Conservation (phyloP, 1,284 basidiomycete genomes). For the Pisolithus thermaeus region DNA sequence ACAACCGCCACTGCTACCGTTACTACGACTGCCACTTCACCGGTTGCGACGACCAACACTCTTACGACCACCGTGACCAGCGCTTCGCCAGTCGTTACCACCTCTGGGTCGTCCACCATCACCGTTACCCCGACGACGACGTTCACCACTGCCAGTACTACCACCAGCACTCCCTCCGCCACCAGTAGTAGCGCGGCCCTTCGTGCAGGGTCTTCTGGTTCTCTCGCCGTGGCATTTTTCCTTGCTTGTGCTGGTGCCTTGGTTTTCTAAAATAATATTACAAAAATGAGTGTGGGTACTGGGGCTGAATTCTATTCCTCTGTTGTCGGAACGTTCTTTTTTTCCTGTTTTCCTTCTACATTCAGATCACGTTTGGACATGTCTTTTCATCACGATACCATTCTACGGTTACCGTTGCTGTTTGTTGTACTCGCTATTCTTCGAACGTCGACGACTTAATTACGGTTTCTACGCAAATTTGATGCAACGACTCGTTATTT, state of each 20-base stretch:
- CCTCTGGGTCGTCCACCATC: not conserved
- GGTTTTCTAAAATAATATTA: slow-evolving; percentile 13
- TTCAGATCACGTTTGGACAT: not conserved
- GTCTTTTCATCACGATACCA: slow-evolving; percentile 3
- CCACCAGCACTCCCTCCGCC: slow-evolving; percentile 9
- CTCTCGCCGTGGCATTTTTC: slow-evolving; percentile 17
- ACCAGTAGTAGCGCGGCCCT: slow-evolving; percentile 16
- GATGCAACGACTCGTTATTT: not conserved
- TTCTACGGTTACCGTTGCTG: slow-evolving; percentile 6
- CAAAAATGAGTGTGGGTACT: slow-evolving; percentile 5
- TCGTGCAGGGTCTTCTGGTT: slow-evolving; percentile 15
- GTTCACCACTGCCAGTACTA: not conserved
- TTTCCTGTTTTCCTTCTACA: not conserved
- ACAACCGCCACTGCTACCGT: slow-evolving; percentile 7
- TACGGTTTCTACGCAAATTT: not conserved
- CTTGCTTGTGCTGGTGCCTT: slow-evolving; percentile 20
- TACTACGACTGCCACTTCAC: slow-evolving; percentile 7
- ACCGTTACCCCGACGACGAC: not conserved
- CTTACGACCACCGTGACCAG: not conserved
- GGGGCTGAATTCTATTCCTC: slow-evolving; percentile 7
- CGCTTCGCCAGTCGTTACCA: not conserved
- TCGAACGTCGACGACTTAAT: not conserved
- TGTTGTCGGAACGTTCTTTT: not conserved
- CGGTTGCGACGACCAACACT: not conserved
- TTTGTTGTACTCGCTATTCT: slow-evolving; percentile 4